Conservation (phyloP, 176 grass and related monocot species). For the Typha latifolia region DNA sequence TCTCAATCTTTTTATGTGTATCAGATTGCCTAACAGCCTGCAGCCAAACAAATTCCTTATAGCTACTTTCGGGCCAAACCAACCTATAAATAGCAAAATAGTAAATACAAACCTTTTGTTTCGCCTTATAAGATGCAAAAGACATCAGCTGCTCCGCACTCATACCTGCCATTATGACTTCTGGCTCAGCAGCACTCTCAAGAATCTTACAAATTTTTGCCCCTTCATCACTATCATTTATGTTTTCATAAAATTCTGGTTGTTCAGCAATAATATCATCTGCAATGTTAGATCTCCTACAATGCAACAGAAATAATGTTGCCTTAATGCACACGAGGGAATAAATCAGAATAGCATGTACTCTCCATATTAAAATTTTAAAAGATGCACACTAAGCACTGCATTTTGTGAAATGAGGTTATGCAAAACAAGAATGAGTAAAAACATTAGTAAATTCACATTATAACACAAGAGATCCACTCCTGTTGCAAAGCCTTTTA, state of each 20-base stretch:
- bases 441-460: too few relatives aligned
- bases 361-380: too few relatives aligned
- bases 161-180: conserved; percentile 77
- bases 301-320: background rate
- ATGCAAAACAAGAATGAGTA: too few relatives aligned
- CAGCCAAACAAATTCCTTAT: conserved; percentile 5
- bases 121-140: conserved; percentile 66
- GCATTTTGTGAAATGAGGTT: too few relatives aligned
- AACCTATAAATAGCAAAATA: background rate
- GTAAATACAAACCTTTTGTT: conserved; percentile 39
- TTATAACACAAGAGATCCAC: background rate
- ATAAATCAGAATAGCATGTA: too few relatives aligned
- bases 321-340: too few relatives aligned
- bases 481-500: background rate
- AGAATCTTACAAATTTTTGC: conserved; percentile 69
- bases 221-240: conserved; percentile 59
- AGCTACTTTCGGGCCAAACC: background rate
- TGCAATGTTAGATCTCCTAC: conserved; percentile 62
- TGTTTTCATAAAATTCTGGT: conserved; percentile 42
- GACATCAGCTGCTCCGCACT: conserved; percentile 51
- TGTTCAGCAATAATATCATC: conserved; percentile 67
- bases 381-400: too few relatives aligned
- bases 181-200: conserved; percentile 72
- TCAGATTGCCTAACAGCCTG: conserved; percentile 55
- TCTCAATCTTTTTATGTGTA: conserved; percentile 63